Conservation (phyloP, 305 asterid genomes). For the Fraxinus greggii region DNA sequence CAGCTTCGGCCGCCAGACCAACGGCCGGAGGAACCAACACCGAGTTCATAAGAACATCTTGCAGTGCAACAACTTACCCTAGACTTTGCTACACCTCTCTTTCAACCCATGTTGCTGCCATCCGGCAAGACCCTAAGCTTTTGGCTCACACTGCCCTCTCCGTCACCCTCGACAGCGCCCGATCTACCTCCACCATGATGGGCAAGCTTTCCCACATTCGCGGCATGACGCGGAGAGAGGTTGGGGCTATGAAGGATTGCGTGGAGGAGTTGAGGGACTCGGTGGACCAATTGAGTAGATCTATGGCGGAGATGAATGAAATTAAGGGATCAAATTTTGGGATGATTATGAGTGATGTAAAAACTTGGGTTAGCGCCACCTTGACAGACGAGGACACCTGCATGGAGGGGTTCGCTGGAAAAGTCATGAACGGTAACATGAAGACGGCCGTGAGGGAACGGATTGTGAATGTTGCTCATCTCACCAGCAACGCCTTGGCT, state of each 20-base stretch:
- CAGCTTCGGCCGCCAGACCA: slow-evolving; percentile 21
- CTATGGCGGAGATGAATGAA: slow-evolving; percentile 48
- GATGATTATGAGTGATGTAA: slow-evolving; percentile 38
- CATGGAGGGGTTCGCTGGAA: slow-evolving; percentile 61
- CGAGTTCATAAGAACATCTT: slow-evolving; percentile 44
- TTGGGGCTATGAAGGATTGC: slow-evolving; percentile 65
- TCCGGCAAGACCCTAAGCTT: slow-evolving; percentile 48
- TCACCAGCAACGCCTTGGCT: slow-evolving; percentile 69
- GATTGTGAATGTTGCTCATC: slow-evolving; percentile 52
- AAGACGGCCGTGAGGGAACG: slow-evolving; percentile 36
- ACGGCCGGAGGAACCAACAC: slow-evolving; percentile 25
- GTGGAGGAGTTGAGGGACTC: slow-evolving; percentile 58
- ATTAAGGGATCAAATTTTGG: slow-evolving; percentile 33
- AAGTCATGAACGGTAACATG: slow-evolving; percentile 32
- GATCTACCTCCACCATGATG: slow-evolving; percentile 42
- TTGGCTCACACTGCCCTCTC: slow-evolving; percentile 59
- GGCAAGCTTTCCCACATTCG: slow-evolving; percentile 28
- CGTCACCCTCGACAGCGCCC: slow-evolving; percentile 40
- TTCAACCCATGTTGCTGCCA: slow-evolving; percentile 39
- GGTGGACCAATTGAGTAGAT: slow-evolving; percentile 36
- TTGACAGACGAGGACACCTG: slow-evolving; percentile 73
- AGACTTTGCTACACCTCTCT: slow-evolving; percentile 58
- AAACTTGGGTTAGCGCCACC: slow-evolving; percentile 86
- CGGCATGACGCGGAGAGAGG: slow-evolving; percentile 46
- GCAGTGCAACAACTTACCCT: slow-evolving; percentile 61